These are phyloP conservation scores for Fistulina hepatica DNA, from an alignment of 1,284 basidiomycete genomes.

Conservation along the genomic window DNA sequence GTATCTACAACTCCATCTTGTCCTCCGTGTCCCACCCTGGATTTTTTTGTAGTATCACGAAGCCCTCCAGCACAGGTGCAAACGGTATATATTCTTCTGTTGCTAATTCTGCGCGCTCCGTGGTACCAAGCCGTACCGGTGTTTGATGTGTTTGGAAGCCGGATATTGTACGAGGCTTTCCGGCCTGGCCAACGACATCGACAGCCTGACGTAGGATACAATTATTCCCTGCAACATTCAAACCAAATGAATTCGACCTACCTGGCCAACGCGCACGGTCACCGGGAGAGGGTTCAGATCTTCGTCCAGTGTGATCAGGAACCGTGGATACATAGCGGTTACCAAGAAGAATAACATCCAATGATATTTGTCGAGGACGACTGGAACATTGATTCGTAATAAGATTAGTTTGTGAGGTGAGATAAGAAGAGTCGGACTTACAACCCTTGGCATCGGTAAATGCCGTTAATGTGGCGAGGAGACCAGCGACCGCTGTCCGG, in stretches of 20 bases:
- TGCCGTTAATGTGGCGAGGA: slow-evolving; percentile 80
- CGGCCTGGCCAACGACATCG: slow-evolving; percentile 85
- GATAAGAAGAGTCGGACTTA: slow-evolving; percentile 33
- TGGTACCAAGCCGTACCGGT: slow-evolving; percentile 89
- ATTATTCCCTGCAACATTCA: slow-evolving; percentile 7
- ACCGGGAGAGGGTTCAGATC: slow-evolving; percentile 77
- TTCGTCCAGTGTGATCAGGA: slow-evolving; percentile 95
- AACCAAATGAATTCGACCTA: slow-evolving; percentile 20
- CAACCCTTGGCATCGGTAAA: slow-evolving; percentile 93
- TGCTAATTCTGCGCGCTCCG: slow-evolving; percentile 89
- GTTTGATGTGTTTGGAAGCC: slow-evolving; percentile 97
- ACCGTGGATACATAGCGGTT: slow-evolving; percentile 95
- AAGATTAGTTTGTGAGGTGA: slow-evolving; percentile 8
- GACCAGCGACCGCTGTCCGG: slow-evolving; percentile 82
- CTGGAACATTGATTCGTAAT: slow-evolving; percentile 39
- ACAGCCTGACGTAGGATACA: slow-evolving; percentile 46
- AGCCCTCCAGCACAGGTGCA: slow-evolving; percentile 80
- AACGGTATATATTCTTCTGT: slow-evolving; percentile 96
- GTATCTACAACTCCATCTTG: slow-evolving; percentile 58
- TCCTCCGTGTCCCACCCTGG: slow-evolving; percentile 77
- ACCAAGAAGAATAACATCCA: slow-evolving; percentile 98
- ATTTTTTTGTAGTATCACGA: slow-evolving; percentile 82
- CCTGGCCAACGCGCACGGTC: slow-evolving; percentile 92
- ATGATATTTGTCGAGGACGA: slow-evolving; percentile 89
- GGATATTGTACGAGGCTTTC: slow-evolving; percentile 84